A percentile compares a stretch with the other conserved stretches of the same genome.
Evolutionary conservation across 2,329 filamentous ascomycete species (phyloP).

Genomic region (Amesomyces nigricolor): DNA sequence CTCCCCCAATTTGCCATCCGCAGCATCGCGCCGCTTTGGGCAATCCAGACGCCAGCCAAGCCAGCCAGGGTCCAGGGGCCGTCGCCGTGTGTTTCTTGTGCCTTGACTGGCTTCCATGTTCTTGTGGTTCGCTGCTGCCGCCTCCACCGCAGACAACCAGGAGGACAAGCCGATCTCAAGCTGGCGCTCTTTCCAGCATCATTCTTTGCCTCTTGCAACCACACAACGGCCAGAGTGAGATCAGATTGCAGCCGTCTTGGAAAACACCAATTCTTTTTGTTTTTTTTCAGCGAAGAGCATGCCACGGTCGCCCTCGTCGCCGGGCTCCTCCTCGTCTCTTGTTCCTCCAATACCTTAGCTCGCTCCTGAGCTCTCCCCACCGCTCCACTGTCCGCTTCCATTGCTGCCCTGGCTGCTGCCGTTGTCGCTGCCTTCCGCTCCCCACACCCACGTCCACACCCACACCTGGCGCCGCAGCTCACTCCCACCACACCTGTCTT

Average conservation of each 20-base stretch:
- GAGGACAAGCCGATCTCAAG: slow-evolving; percentile 1
- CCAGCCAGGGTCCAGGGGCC: slow-evolving; percentile 5
- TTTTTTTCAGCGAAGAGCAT: slow-evolving; percentile 20
- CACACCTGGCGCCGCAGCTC: too few species aligned
- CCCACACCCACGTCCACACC: slow-evolving; percentile 1
- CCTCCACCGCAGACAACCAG: slow-evolving; percentile 2
- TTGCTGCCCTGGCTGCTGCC: slow-evolving; percentile 10
- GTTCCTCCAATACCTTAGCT: slow-evolving; percentile 20
- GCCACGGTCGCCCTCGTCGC: slow-evolving; percentile 20
- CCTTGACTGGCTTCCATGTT: not conserved
- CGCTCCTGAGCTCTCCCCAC: slow-evolving; percentile 12
- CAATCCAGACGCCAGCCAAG: slow-evolving; percentile 19
- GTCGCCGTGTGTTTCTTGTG: slow-evolving; percentile 1
- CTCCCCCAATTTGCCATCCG: slow-evolving; percentile 26
- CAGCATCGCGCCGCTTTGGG: slow-evolving; percentile 22
- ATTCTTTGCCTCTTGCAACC: slow-evolving; percentile 13
- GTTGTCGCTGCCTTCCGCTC: slow-evolving; percentile 22
- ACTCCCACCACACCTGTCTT: not conserved
- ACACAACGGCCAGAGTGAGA: slow-evolving; percentile 5
- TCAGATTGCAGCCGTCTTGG: slow-evolving; percentile 7
- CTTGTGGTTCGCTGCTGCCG: slow-evolving; percentile 13
- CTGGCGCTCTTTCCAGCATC: slow-evolving; percentile 6
- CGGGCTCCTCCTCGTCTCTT: slow-evolving; percentile 22
- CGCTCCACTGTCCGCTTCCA: slow-evolving; percentile 14
- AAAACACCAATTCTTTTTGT: not conserved